A percentile compares a stretch with the other conserved stretches of the same genome.
Evolutionary conservation across 371 early-diverging fungal genomes (phyloP).

Genomic region (Apophysomyces trapeziformis): DNA sequence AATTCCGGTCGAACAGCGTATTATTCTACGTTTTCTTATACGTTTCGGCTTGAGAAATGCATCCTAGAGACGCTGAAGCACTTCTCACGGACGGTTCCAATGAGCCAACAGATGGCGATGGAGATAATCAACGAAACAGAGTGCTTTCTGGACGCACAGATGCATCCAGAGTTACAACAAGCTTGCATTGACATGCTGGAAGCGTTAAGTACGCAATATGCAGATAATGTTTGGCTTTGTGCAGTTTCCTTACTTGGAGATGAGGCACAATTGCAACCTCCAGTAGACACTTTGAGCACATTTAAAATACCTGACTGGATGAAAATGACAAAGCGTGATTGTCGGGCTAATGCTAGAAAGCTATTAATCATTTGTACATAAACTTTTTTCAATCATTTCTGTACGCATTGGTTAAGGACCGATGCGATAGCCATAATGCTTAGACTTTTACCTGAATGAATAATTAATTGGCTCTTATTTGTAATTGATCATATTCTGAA

Average conservation of each 20-base stretch:
- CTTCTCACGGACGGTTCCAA: slow-evolving; percentile 27
- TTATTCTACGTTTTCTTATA: slow-evolving; percentile 43
- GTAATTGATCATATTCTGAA: too few species aligned
- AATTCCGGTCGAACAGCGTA: slow-evolving; percentile 11
- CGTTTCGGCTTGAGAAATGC: slow-evolving; percentile 37
- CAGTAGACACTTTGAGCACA: slow-evolving; percentile 12
- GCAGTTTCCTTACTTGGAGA: slow-evolving; percentile 23
- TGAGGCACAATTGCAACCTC: slow-evolving; percentile 1
- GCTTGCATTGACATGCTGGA: slow-evolving; percentile 26
- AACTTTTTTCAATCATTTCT: neutral
- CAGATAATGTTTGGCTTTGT: slow-evolving; percentile 52
- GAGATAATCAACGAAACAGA: slow-evolving; percentile 36
- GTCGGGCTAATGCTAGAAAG: slow-evolving; percentile 8
- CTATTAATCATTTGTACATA: slow-evolving; percentile 14
- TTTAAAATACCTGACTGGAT: slow-evolving; percentile 40
- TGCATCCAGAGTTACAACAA: slow-evolving; percentile 36
- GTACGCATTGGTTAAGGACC: too few species aligned
- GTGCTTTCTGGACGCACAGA: slow-evolving; percentile 28
- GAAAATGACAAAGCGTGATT: slow-evolving; percentile 5
- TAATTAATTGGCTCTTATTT: too few species aligned
- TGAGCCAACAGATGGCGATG: slow-evolving; percentile 25
- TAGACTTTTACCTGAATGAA: too few species aligned
- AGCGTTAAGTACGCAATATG: slow-evolving; percentile 27
- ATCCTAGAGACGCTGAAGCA: slow-evolving; percentile 36
- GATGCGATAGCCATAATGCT: too few species aligned